A percentile compares a stretch with the other conserved stretches of the same genome.
Evolutionary conservation across 768 basidiomycete genomes (phyloP).

Genomic region (Tephrocybe sp.): DNA sequence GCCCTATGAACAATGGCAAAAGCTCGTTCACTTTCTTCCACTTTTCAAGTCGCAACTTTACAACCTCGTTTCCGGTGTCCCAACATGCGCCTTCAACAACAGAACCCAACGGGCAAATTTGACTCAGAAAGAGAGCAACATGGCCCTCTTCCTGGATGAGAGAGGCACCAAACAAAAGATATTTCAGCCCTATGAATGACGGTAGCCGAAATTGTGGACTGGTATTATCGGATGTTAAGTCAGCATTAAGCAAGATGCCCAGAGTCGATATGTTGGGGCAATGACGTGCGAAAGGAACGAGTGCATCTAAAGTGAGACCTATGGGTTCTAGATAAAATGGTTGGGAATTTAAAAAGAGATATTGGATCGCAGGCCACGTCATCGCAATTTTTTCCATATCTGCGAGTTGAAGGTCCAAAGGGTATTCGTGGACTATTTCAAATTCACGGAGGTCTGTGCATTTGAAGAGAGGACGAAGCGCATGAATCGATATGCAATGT

Average conservation of each 20-base stretch:
- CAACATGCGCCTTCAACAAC: constrained; percentile 47
- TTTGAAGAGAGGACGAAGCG: constrained; percentile 33
- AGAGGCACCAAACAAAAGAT: constrained; percentile 51
- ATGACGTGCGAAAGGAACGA: constrained; percentile 37
- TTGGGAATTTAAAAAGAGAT: constrained; percentile 44
- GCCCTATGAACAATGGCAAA: constrained; percentile 45
- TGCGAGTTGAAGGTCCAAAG: constrained; percentile 32
- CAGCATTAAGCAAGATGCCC: constrained; percentile 39
- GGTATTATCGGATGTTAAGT: constrained; percentile 18
- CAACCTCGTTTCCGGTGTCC: constrained; percentile 31
- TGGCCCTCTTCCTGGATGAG: constrained; percentile 36
- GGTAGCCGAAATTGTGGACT: constrained; percentile 14
- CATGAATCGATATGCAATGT: constrained; percentile 27
- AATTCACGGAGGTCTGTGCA: constrained; percentile 30
- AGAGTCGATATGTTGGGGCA: constrained; percentile 36
- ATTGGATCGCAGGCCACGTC: constrained; percentile 42
- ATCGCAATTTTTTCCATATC: constrained; percentile 44
- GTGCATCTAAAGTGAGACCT: constrained; percentile 33
- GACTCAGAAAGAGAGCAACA: constrained; percentile 52
- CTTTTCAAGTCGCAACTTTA: constrained; percentile 15
- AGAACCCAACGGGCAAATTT: constrained; percentile 43
- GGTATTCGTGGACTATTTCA: constrained; percentile 36
- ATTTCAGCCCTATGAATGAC: constrained; percentile 29
- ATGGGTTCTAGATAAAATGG: constrained; percentile 30
- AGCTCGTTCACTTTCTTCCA: constrained; percentile 43